Conservation (phyloP, 352 stramenopile species). For the Pythium vanterpoolii region DNA sequence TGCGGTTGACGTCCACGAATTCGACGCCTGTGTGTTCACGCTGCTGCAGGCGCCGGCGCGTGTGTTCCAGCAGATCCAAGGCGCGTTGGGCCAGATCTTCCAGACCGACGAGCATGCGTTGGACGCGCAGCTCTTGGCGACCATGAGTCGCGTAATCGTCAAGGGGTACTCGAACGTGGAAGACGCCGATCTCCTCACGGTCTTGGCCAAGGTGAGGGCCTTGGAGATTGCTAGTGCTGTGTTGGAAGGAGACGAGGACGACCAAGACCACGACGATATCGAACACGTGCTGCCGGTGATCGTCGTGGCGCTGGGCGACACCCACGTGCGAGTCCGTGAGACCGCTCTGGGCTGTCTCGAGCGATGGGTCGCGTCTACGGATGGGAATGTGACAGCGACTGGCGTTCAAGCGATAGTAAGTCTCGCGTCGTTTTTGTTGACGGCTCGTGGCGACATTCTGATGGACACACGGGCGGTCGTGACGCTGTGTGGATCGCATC, state of each 20-base stretch:
- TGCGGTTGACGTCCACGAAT: slow-evolving; percentile 44
- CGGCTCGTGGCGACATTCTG: slow-evolving; percentile 68
- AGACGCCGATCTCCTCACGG: slow-evolving; percentile 34
- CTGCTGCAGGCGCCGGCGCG: slow-evolving; percentile 56
- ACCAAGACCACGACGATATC: slow-evolving; percentile 40
- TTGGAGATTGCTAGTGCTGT: slow-evolving; percentile 68
- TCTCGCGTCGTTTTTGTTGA: slow-evolving; percentile 41
- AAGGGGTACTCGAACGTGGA: slow-evolving; percentile 18
- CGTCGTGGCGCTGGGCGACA: slow-evolving; percentile 60
- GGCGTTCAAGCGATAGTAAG: slow-evolving; percentile 23
- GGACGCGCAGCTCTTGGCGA: slow-evolving; percentile 54
- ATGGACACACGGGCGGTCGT: slow-evolving; percentile 66
- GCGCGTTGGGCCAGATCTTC: slow-evolving; percentile 49
- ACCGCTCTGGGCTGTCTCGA: slow-evolving; percentile 58
- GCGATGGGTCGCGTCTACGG: slow-evolving; percentile 31
- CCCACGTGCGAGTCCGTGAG: slow-evolving; percentile 47
- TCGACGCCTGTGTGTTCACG: slow-evolving; percentile 59
- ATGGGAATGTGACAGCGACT: neutral
- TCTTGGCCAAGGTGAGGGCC: slow-evolving; percentile 56
- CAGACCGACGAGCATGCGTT: slow-evolving; percentile 29
- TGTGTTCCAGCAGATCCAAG: slow-evolving; percentile 68
- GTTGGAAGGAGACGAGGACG: slow-evolving; percentile 44
- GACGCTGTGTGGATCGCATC: slow-evolving; percentile 49
- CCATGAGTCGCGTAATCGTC: slow-evolving; percentile 51
- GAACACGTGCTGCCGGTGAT: slow-evolving; percentile 56